Base-by-base conservation (phyloP, 2,329 filamentous ascomycete genomes). In the Diplodia sapinea region DNA sequence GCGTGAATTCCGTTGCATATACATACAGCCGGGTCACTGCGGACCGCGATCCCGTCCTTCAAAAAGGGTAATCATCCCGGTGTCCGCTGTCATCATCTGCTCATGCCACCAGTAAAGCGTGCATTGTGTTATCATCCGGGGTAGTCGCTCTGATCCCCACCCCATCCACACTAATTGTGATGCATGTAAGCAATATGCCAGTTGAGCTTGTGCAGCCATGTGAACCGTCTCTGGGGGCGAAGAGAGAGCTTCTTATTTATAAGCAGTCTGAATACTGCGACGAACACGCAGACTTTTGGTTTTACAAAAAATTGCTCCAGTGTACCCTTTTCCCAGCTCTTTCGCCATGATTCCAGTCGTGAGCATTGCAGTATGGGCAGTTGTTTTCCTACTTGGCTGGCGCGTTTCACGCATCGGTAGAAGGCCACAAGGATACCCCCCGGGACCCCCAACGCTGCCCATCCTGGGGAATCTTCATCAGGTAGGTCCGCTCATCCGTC, bases 381-480 rank as follows among this genome's bases (percentile, higher is more conserved):
- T 59, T 40, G 7, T 59, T 43, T 52, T 57, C 31, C 47, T 67
- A 2, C 56, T 67, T 3, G n/a, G 36, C 23, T 65, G 61, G 67
- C 67, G 59, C 8, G 13, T 59, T 15, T 59, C 43, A 20, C 67
- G 61, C 15, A 49, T 68, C 7, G 73, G 73, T 1, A 54, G 66
- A 12, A 69, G 81, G 68, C 72, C 79, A 23, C 73, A 72, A 49
- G 74, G 73, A 29, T 81, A 76, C 43, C 84, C 84, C 11, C 83
- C 84, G 0, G 84, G 84, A 0, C 85, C 85, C 5, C 83, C 83
- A 1, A 85, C 83, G 0, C 40, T 85, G 1, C 84, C 84, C 0
- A 66, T 86, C 1, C 72, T 86, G 7, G 85, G 85, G 5, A 86
- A 86, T 55, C 71, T 86, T 1, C 84, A 85, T 70, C 79, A 79